phyloP scores from a whole-genome alignment of 371 early-diverging fungal species.

The Mucor lusitanicus region DNA sequence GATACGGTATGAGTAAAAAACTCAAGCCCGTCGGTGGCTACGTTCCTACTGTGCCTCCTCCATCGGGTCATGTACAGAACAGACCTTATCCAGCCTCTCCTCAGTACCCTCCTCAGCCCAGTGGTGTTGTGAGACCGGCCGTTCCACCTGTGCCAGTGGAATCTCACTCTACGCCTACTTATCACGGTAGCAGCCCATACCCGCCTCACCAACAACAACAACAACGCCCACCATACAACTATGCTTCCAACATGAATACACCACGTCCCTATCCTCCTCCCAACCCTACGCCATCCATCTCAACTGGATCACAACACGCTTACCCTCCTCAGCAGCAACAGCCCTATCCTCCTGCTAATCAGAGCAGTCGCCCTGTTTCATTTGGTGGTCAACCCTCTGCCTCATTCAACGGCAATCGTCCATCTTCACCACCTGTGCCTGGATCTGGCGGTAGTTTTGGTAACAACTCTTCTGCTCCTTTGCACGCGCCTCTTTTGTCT shows the following conservation, averaged over 20 bases:
- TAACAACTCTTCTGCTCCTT: slow-evolving; percentile 10
- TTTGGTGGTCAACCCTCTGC: slow-evolving; percentile 20
- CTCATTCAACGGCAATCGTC: slow-evolving; percentile 21
- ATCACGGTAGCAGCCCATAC: slow-evolving; percentile 2
- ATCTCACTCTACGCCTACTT: slow-evolving; percentile 32
- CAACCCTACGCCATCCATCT: slow-evolving; percentile 14
- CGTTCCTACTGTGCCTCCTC: slow-evolving; percentile 23
- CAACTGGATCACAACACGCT: slow-evolving; percentile 14
- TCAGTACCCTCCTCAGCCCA: slow-evolving; percentile 15
- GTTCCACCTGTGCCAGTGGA: slow-evolving; percentile 13
- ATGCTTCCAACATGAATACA: not conserved
- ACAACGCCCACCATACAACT: slow-evolving; percentile 6
- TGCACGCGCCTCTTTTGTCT: slow-evolving; percentile 25
- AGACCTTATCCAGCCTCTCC: slow-evolving; percentile 15
- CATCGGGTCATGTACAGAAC: not conserved
- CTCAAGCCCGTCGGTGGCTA: slow-evolving; percentile 22
- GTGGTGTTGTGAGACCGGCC: slow-evolving; percentile 6
- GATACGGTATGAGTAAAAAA: slow-evolving; percentile 24
- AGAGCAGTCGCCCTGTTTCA: slow-evolving; percentile 13
- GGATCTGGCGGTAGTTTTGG: not conserved
- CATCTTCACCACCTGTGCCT: slow-evolving; percentile 15
- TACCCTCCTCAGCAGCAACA: slow-evolving; percentile 2
- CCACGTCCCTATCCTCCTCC: slow-evolving; percentile 18
- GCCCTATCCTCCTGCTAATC: slow-evolving; percentile 3
- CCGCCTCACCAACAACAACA: slow-evolving; percentile 3